Evolutionary conservation across 768 basidiomycete species (phyloP).

Genomic region (Suillus plorans): DNA sequence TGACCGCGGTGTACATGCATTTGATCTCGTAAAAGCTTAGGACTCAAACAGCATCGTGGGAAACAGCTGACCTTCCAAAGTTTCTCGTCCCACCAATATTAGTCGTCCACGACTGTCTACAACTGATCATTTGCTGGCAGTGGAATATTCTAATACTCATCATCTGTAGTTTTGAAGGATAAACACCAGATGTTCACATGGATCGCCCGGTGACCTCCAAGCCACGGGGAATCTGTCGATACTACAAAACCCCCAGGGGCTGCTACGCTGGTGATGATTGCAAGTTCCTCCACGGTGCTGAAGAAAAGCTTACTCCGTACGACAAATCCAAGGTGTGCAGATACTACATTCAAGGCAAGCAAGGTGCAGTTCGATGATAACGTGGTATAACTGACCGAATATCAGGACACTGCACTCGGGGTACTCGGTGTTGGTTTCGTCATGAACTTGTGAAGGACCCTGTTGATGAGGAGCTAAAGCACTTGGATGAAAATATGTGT

Average conservation of each 20-base stretch:
- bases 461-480: slow-evolving; percentile 22
- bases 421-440: slow-evolving; percentile 73
- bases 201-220: slow-evolving; percentile 67
- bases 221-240: slow-evolving; percentile 68
- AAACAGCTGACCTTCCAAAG: background rate
- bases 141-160: background rate
- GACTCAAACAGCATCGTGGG: background rate
- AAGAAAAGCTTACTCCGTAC: slow-evolving; percentile 57
- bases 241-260: slow-evolving; percentile 61
- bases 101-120: background rate
- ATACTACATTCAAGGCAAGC: slow-evolving; percentile 60
- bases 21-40: background rate
- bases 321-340: slow-evolving; percentile 71
- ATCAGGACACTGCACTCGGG: slow-evolving; percentile 69
- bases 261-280: slow-evolving; percentile 69
- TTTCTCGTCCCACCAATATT: background rate
- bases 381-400: slow-evolving; percentile 3
- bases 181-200: slow-evolving; percentile 28
- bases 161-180: background rate
- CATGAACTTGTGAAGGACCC: slow-evolving; percentile 40
- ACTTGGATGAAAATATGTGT: slow-evolving; percentile 51
- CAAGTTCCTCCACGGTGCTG: slow-evolving; percentile 73
- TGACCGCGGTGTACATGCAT: no score
- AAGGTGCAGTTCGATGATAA: background rate
- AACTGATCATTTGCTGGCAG: background rate